phyloP scores from a whole-genome alignment of 257 asterid genomes.

The Solanum virginianum region DNA sequence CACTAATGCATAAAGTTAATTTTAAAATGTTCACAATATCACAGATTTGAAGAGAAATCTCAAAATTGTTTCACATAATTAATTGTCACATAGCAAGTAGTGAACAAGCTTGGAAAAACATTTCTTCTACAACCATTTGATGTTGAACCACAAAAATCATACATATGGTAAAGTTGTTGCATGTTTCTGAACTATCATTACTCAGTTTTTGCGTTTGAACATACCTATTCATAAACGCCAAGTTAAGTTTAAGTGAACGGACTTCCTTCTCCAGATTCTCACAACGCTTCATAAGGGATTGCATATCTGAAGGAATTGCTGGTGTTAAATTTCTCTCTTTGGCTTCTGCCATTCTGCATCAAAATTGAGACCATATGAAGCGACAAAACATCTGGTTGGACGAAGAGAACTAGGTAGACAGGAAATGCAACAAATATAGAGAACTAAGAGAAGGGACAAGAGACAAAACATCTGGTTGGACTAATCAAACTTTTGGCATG shows the following conservation, averaged over 20 bases:
- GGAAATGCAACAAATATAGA: neutral
- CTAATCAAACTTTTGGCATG: neutral
- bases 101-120: neutral
- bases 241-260: conserved; percentile 71
- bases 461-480: neutral
- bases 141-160: neutral
- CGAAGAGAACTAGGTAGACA: neutral
- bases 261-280: conserved; percentile 93
- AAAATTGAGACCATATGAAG: neutral
- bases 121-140: neutral
- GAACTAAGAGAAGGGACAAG: neutral
- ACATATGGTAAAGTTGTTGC: neutral
- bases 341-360: conserved; percentile 84
- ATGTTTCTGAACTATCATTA: neutral
- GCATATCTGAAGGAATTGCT: conserved; percentile 65
- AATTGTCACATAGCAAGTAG: neutral
- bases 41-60: neutral
- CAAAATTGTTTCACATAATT: neutral
- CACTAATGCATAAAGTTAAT: neutral
- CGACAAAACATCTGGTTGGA: too few species aligned
- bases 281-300: conserved; percentile 54
- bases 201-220: neutral
- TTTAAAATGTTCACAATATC: neutral
- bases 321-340: conserved; percentile 71
- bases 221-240: conserved; percentile 92